Evolutionary conservation across 1,284 basidiomycete genomes (phyloP).

Genomic region (Leccinum angustisporum): DNA sequence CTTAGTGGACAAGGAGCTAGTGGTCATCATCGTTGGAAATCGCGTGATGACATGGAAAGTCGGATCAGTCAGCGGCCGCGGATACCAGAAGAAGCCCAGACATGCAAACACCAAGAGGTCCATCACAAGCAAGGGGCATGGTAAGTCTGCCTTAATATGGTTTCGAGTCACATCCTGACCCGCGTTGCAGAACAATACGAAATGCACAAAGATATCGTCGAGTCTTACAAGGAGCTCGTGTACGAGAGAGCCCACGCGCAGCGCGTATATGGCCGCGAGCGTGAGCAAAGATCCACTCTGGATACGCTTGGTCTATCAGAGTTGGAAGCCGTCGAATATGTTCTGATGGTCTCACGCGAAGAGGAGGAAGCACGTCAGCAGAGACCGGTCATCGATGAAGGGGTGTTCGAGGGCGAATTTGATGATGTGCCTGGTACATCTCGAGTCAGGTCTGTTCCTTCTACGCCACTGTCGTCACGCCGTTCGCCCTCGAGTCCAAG

Average conservation of each 20-base stretch:
- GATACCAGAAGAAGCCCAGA: slow-evolving; percentile 18
- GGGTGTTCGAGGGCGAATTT: slow-evolving; percentile 58
- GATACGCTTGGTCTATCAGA: slow-evolving; percentile 74
- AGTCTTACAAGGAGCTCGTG: slow-evolving; percentile 55
- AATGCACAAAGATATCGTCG: slow-evolving; percentile 61
- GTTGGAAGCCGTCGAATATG: slow-evolving; percentile 77
- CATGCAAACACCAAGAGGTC: slow-evolving; percentile 21
- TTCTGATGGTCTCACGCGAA: slow-evolving; percentile 83
- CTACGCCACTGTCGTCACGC: slow-evolving; percentile 5
- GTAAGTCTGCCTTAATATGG: slow-evolving; percentile 16
- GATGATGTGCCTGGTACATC: slow-evolving; percentile 41
- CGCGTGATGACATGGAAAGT: slow-evolving; percentile 71
- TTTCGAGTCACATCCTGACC: slow-evolving; percentile 1
- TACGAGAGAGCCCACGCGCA: slow-evolving; percentile 44
- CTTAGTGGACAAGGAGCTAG: slow-evolving; percentile 57
- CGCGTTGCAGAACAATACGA: slow-evolving; percentile 56
- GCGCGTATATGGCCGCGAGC: slow-evolving; percentile 46
- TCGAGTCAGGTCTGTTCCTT: slow-evolving; percentile 5
- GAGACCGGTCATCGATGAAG: slow-evolving; percentile 41
- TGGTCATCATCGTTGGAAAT: slow-evolving; percentile 65
- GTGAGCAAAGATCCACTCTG: slow-evolving; percentile 56
- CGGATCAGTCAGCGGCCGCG: slow-evolving; percentile 39
- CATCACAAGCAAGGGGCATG: slow-evolving; percentile 30
- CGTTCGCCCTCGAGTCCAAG: slow-evolving; percentile 9
- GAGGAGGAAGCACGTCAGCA: slow-evolving; percentile 48